These are phyloP conservation scores for Naganishia sp. DNA, from an alignment of 1,284 basidiomycete genomes.

Conservation along the genomic window DNA sequence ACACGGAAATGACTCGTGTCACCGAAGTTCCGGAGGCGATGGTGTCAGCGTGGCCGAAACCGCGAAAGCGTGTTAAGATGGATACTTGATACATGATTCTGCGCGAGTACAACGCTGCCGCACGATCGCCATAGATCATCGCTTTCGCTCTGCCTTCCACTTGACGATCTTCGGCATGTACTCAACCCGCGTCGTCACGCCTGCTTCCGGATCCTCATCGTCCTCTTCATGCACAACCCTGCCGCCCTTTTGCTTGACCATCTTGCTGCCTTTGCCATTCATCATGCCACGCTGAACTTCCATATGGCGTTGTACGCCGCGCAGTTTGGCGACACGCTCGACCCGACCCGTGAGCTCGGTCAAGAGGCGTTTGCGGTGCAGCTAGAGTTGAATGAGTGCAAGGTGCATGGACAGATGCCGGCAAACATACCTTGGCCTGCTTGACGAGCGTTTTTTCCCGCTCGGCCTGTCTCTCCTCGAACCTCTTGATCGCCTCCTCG, in stretches of 20 bases:
- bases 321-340: slow-evolving; percentile 27
- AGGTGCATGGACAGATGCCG: not conserved
- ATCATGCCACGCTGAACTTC: slow-evolving; percentile 32
- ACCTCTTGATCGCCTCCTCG: slow-evolving; percentile 20
- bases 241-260: slow-evolving; percentile 31
- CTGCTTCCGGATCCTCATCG: slow-evolving; percentile 30
- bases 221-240: slow-evolving; percentile 31
- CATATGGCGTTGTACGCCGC: slow-evolving; percentile 31
- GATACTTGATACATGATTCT: not conserved
- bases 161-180: slow-evolving; percentile 33
- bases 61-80: slow-evolving; percentile 15
- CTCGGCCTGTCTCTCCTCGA: slow-evolving; percentile 30
- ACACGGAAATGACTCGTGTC: not conserved
- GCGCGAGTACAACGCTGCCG: not conserved
- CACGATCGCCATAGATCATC: not conserved
- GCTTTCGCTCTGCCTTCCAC: slow-evolving; percentile 36
- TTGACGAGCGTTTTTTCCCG: slow-evolving; percentile 31
- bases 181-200: slow-evolving; percentile 14
- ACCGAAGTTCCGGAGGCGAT: not conserved
- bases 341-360: slow-evolving; percentile 31
- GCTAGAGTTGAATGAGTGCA: slow-evolving; percentile 1
- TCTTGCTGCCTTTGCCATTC: slow-evolving; percentile 27
- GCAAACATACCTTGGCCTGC: slow-evolving; percentile 27
- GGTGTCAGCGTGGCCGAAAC: not conserved
- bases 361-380: slow-evolving; percentile 32